phyloP scores from a whole-genome alignment of 371 early-diverging fungal species.

The Mortierella sp. region DNA sequence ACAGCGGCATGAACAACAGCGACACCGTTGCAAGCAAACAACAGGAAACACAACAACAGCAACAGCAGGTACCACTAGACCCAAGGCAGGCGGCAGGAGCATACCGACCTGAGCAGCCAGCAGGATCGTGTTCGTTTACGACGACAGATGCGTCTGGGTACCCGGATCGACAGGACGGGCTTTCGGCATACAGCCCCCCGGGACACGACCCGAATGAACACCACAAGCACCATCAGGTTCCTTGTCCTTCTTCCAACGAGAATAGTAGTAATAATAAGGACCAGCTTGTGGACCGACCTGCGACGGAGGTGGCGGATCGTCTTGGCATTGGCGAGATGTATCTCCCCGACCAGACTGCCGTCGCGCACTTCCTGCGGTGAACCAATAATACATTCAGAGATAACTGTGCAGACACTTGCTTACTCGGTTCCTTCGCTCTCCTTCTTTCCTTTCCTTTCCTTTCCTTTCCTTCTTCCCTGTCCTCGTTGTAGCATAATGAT shows the following conservation, averaged over 20 bases:
- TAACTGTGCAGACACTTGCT: not conserved
- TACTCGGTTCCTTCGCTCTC: not conserved
- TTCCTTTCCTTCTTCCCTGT: no score
- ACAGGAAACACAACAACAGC: no score
- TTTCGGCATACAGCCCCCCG: slow-evolving; percentile 17
- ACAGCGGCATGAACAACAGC: no score
- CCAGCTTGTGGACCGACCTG: slow-evolving; percentile 1
- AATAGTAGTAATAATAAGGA: not conserved
- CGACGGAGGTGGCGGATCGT: slow-evolving; percentile 22
- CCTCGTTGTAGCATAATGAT: no score
- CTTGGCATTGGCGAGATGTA: slow-evolving; percentile 5
- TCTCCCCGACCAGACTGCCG: not conserved
- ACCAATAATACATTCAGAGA: not conserved
- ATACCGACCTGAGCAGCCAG: not conserved
- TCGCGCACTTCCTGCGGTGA: slow-evolving; percentile 23
- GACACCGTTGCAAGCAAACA: no score
- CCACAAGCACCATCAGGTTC: slow-evolving; percentile 43
- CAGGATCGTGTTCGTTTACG: slow-evolving; percentile 1
- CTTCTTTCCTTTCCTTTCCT: not conserved
- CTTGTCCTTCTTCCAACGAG: not conserved
- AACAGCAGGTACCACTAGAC: not conserved
- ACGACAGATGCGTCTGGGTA: slow-evolving; percentile 49
- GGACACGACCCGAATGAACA: slow-evolving; percentile 32
- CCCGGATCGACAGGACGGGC: slow-evolving; percentile 39
- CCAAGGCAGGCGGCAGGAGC: not conserved